Evolutionary conservation across 768 basidiomycete genomes (phyloP).

Genomic region (Phlebiopsis gigantea): DNA sequence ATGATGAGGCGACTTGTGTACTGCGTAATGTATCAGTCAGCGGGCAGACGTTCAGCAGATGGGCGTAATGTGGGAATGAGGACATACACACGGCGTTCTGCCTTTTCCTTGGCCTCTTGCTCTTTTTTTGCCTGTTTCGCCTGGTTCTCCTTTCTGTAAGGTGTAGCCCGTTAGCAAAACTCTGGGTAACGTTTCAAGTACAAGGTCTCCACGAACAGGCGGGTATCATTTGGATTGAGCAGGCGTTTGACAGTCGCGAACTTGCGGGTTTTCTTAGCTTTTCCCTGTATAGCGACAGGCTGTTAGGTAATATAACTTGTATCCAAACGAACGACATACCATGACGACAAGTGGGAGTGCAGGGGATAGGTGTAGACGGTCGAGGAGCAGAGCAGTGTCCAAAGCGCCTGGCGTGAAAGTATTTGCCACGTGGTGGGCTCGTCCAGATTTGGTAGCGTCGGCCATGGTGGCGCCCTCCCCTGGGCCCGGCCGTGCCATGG

Average conservation of each 20-base stretch:
- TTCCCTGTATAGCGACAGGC: slow-evolving; percentile 47
- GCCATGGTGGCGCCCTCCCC: background rate
- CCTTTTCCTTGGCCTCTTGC: slow-evolving; percentile 73
- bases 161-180: background rate
- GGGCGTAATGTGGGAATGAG: background rate
- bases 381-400: background rate
- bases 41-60: background rate
- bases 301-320: background rate
- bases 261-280: slow-evolving; percentile 90
- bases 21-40: slow-evolving; percentile 32
- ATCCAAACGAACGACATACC: background rate
- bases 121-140: slow-evolving; percentile 84
- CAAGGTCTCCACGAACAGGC: slow-evolving; percentile 56
- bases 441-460: background rate
- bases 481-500: too few species aligned
- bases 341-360: background rate
- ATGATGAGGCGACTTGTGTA: slow-evolving; percentile 80
- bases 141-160: slow-evolving; percentile 84
- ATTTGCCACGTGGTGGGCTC: slow-evolving; percentile 1
- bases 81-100: slow-evolving; percentile 73
- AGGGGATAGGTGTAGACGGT: background rate
- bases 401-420: background rate
- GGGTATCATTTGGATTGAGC: slow-evolving; percentile 88
- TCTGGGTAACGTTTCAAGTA: background rate
- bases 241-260: slow-evolving; percentile 93